Evolutionary conservation across 2,329 filamentous ascomycete genomes (phyloP), one percentile per base, ranked within the genome.

Genomic region (Colletotrichum caudatum): DNA sequence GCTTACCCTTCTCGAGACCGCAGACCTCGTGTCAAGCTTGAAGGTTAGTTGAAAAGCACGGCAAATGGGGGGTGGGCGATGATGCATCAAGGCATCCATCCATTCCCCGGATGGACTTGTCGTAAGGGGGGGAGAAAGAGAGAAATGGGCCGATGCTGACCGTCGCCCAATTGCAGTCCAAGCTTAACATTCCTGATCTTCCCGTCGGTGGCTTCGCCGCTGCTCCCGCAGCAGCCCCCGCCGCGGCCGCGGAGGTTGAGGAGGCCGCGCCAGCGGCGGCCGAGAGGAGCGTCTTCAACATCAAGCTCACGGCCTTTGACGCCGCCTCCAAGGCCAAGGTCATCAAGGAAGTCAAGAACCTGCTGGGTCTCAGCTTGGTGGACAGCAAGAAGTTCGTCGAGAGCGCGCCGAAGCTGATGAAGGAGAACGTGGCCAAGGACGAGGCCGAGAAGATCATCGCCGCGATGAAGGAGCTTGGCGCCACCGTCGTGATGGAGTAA

Each of bases 341-440:
- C 78, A 99, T 99, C 89, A 99, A 99, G 90, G 96, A 99, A 87
- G 89, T 99, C 86, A 99, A 99, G 91, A 91, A 90, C 79, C 88
- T 99, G 90, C 87, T 99, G 73, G 96, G 96, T 54, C 85, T 99
- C 80, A 97, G 93, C 82, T 89, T 99, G 86, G 97, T 99, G 77
- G 96, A 99, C 84, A 97, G 94, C 86, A 99, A 99, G 92, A 99
- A 99, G 88, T 99, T 99, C 80, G 96, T 99, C 76, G 96, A 99
- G 89, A 94, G 93, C 80, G 95, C 93, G 77, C 96, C 96, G 75
- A 99, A 99, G 92, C 86, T 94, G 83, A 93, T 99, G 94, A 98
- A 98, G 91, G 96, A 99, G 86, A 95, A 93, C 63, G 94, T 99
- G 76, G 93, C 95, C 75, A 99, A 99, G 90, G 96, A 99, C 80